Conservation (phyloP, 2,329 filamentous ascomycete species). For the Endothia cerciana region DNA sequence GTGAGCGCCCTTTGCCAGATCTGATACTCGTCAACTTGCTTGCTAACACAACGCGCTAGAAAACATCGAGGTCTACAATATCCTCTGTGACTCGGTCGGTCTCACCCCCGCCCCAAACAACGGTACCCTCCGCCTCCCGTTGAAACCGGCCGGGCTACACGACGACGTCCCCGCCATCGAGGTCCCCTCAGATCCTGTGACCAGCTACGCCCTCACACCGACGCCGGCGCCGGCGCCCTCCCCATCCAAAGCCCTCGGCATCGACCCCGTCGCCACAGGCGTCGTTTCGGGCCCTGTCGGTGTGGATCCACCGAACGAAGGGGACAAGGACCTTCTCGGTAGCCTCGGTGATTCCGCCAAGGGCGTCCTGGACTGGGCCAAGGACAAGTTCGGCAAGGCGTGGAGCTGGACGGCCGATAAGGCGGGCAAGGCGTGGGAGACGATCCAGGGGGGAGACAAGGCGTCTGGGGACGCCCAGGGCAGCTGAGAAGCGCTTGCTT, state of each 20-base stretch:
- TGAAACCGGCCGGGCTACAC: slow-evolving; percentile 67
- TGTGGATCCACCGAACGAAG: slow-evolving; percentile 32
- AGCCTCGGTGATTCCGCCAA: slow-evolving; percentile 38
- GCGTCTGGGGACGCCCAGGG: neutral
- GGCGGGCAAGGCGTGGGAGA: slow-evolving; percentile 50
- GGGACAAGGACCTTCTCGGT: slow-evolving; percentile 37
- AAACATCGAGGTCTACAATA: slow-evolving; percentile 94
- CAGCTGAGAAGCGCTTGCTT: neutral
- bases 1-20: slow-evolving; percentile 58
- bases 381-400: slow-evolving; percentile 49
- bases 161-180: slow-evolving; percentile 51
- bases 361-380: slow-evolving; percentile 56
- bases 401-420: slow-evolving; percentile 57
- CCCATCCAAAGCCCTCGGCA: slow-evolving; percentile 27
- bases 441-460: slow-evolving; percentile 40
- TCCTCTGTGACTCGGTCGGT: slow-evolving; percentile 85
- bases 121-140: slow-evolving; percentile 76
- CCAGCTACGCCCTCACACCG: slow-evolving; percentile 33
- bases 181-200: slow-evolving; percentile 58
- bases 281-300: slow-evolving; percentile 34
- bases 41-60: slow-evolving; percentile 53
- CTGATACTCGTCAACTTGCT: neutral
- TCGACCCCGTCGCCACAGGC: slow-evolving; percentile 31
- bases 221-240: slow-evolving; percentile 26
- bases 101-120: slow-evolving; percentile 80